Evolutionary conservation across 257 asterid species (phyloP).

Genomic region (Nicotiana attenuata): DNA sequence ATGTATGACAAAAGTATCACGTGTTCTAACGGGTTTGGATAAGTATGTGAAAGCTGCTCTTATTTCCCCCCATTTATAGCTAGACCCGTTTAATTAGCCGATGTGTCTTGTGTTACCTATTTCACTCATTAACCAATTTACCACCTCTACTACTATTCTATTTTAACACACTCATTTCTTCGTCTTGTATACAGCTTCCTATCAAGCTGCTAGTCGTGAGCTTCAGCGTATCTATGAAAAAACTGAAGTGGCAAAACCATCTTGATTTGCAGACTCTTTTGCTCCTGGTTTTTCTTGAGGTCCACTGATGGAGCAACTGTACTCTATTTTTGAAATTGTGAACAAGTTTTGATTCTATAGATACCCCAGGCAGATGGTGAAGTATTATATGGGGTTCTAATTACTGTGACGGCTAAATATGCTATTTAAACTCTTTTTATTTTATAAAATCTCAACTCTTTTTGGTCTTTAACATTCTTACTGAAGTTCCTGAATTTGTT

Average conservation of each 20-base stretch:
- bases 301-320: neutral
- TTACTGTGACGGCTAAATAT: neutral
- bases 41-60: neutral
- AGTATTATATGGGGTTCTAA: neutral
- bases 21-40: neutral
- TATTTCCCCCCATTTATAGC: neutral
- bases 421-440: neutral
- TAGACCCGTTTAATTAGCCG: neutral
- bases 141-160: neutral
- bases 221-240: constrained; percentile 53
- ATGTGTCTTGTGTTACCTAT: neutral
- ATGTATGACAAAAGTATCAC: neutral
- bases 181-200: constrained; percentile 38
- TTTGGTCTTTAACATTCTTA: neutral
- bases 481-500: neutral
- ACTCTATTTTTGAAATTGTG: neutral
- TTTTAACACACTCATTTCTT: neutral
- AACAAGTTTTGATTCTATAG: neutral
- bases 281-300: neutral
- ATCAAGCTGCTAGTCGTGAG: constrained; percentile 55
- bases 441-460: neutral
- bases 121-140: neutral
- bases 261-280: constrained; percentile 18
- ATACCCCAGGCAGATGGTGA: neutral
- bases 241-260: constrained; percentile 31